Base-by-base conservation (phyloP, 257 asterid species). In the Echites panduratus region DNA sequence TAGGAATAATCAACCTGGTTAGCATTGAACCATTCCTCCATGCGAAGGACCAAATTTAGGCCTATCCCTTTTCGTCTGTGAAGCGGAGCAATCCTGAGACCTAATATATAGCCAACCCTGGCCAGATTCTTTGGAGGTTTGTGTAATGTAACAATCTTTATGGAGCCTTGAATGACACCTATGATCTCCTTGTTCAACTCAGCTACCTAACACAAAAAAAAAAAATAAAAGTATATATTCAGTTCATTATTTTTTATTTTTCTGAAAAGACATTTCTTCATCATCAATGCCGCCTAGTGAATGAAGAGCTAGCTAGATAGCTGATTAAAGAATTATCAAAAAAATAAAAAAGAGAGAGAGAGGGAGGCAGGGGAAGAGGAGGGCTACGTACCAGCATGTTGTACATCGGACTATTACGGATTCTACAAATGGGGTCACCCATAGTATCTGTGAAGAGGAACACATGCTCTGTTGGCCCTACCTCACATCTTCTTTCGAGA, bases 401-500 rank as follows among this genome's bases (percentile, higher is more conserved):
- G 75, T 76, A 82, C 70, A 79, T 52, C 9, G 86, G 86, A 69
- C 80, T 76, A 50, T 82, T 79, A 8, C 86, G 84, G 75, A 82
- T 82, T 79, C 86, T 70, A 63, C 80, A 82, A 22, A 79, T 76
- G 86, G 86, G 86, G 82, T 82, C 86, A 72, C 84, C 86, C 77
- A 82, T 54, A 35, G 79, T 76, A 61, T 82, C 84, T 41, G 84
- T 70, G 83, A 76, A 77, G 78, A 79, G 82, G 38, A 77, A 82
- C 19, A 74, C 76, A 65, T 79, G 76, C 13, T 79, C 84, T 16
- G 54, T 52, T 68, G 84, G 82, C 44, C 86, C 86, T 79, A 77
- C 86, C 72, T 70, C 82, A 67, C 86, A 82, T 63, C 80, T 79
- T 82, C 84, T 79, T 77, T 79, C 74, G 14, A 82, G 84, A 64